A percentile compares a stretch with the other conserved stretches of the same genome.
phyloP scores from a whole-genome alignment of 108 stramenopile genomes.

The Seminavis robusta region DNA sequence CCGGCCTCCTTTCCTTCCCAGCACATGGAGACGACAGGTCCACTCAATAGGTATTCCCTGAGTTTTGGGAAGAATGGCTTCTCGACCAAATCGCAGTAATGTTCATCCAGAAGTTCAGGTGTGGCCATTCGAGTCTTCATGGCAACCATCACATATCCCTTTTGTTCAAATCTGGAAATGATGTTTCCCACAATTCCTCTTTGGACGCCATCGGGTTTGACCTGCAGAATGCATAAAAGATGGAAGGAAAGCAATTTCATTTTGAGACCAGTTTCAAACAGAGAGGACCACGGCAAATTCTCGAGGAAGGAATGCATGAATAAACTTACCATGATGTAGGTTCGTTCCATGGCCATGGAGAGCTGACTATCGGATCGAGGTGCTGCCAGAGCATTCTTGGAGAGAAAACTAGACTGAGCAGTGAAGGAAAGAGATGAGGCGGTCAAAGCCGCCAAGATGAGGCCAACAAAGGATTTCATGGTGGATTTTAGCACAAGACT shows the following conservation, averaged over 20 bases:
- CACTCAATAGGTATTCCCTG: conserved; percentile 85
- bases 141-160: conserved; percentile 91
- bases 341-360: conserved; percentile 51
- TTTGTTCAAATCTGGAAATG: conserved; percentile 85
- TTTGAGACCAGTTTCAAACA: neutral
- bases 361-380: neutral
- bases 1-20: conserved; percentile 87
- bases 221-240: conserved; percentile 10
- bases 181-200: conserved; percentile 90
- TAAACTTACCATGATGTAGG: conserved; percentile 74
- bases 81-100: conserved; percentile 87
- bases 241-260: neutral
- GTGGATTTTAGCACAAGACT: neutral
- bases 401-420: neutral
- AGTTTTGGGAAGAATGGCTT: conserved; percentile 95
- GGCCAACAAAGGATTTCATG: conserved; percentile 30
- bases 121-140: conserved; percentile 88
- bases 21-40: conserved; percentile 78
- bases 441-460: conserved; percentile 12
- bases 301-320: neutral
- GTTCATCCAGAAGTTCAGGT: conserved; percentile 79
- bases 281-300: neutral
- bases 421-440: conserved; percentile 16
- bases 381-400: neutral
- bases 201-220: conserved; percentile 89